These are phyloP conservation scores for Proliferodiscus dingleyae DNA, from an alignment of 2,329 filamentous ascomycete species.

Conservation along the genomic window DNA sequence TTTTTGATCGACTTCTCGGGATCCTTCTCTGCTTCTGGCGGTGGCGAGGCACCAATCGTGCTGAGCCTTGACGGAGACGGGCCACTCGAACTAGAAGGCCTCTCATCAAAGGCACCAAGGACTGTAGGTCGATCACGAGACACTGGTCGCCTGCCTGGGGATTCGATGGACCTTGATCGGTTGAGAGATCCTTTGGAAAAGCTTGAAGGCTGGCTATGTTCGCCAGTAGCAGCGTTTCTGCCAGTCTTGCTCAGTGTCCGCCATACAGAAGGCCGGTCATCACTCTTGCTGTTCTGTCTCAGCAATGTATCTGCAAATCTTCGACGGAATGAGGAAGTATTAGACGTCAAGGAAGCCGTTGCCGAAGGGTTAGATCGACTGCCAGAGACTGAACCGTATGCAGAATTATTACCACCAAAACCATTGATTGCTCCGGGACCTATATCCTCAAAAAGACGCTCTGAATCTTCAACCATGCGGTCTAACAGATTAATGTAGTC, in stretches of 20 bases:
- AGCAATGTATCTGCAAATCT: conserved; percentile 77
- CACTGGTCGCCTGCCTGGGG: conserved; percentile 50
- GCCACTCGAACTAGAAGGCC: conserved; percentile 54
- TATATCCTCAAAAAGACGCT: conserved; percentile 75
- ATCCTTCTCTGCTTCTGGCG: conserved; percentile 40
- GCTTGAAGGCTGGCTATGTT: conserved; percentile 45
- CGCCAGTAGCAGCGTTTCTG: conserved; percentile 55
- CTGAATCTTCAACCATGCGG: conserved; percentile 82
- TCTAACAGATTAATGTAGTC: conserved; percentile 87
- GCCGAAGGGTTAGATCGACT: conserved; percentile 24
- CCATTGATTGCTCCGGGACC: conserved; percentile 28
- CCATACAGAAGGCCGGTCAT: conserved; percentile 74
- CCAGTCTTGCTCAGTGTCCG: conserved; percentile 81
- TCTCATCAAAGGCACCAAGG: conserved; percentile 58
- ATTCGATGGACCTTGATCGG: conserved; percentile 74
- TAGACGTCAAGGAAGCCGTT: conserved; percentile 74
- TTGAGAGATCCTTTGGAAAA: conserved; percentile 62
- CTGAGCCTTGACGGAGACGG: conserved; percentile 21
- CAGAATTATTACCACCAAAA: conserved; percentile 16
- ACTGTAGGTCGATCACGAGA: conserved; percentile 58
- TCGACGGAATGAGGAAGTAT: conserved; percentile 77
- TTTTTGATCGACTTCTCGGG: conserved; percentile 50
- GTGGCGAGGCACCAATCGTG: conserved; percentile 30
- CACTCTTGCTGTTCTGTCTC: conserved; percentile 69
- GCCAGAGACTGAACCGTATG: conserved; percentile 26